phyloP scores from a whole-genome alignment of 345 rosid genomes.

The Pseudoturritis turrita region DNA sequence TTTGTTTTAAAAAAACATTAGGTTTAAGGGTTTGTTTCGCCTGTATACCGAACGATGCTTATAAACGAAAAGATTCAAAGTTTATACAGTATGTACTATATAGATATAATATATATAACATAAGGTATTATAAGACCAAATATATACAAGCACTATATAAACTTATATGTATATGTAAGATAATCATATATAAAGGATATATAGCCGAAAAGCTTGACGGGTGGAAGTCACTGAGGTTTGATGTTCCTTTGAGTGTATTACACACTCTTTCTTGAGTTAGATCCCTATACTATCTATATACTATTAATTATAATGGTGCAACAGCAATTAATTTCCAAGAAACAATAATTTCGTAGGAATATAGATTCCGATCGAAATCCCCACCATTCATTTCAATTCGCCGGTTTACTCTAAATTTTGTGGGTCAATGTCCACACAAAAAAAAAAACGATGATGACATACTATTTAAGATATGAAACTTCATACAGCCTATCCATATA shows the following conservation, averaged over 20 bases:
- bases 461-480: slow-evolving; percentile 16
- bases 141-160: not conserved
- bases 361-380: slow-evolving; percentile 24
- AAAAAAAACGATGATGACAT: too few relatives aligned
- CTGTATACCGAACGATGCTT: slow-evolving; percentile 14
- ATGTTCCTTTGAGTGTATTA: slow-evolving; percentile 83
- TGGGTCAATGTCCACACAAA: slow-evolving; percentile 9
- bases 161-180: not conserved
- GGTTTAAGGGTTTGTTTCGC: slow-evolving; percentile 12
- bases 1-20: not conserved
- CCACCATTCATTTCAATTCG: not conserved
- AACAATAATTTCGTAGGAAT: slow-evolving; percentile 20
- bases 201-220: slow-evolving; percentile 91
- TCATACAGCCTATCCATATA: not conserved
- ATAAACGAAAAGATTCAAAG: not conserved
- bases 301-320: slow-evolving; percentile 22
- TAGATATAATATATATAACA: not conserved
- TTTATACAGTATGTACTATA: not conserved
- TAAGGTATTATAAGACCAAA: slow-evolving; percentile 9
- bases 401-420: slow-evolving; percentile 6
- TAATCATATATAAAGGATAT: slow-evolving; percentile 28
- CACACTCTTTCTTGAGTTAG: slow-evolving; percentile 46
- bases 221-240: slow-evolving; percentile 47
- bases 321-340: slow-evolving; percentile 22
- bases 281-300: slow-evolving; percentile 28